Evolutionary conservation across 805 yeast genomes (phyloP), one percentile per base, ranked within the genome.

Genomic region (Kluyveromyces wickerhamii): DNA sequence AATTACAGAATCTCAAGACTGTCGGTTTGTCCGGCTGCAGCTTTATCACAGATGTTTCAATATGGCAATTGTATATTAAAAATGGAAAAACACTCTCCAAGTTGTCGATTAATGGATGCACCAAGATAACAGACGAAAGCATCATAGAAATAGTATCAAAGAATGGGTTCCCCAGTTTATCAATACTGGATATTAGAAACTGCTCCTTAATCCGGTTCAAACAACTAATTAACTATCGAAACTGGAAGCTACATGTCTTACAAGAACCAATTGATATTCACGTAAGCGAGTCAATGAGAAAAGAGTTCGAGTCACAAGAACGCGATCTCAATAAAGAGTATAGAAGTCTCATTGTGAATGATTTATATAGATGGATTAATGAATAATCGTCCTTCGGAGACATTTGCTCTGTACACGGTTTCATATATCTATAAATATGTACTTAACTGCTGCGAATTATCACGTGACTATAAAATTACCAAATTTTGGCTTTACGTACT

Each of bases 21-120:
- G 62, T 88, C 28, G 96, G 96, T 0, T 62, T 86, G 14, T 95
- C 96, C 0, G 97, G 97, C 5, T 85, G 95, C 55, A 66, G 72
- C 28, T 21, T 4, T 4, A 70, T 88, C 13, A 74, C 83, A 6
- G 95, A 88, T 60, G 67, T 74, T 27, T 67, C 83, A 4, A 62
- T 88, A 11, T 85, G 95, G 94, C 88, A 81, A 48, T 59, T 88
- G 21, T 86, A 87, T 0, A 55, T 70, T 12, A 54, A 65, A 34
- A 60, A 74, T 18, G 76, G 77, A 15, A 47, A 52, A 1, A 48
- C 61, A 4, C 48, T 88, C 3, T 75, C 74, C 45, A 65, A 95
- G 34, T 61, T 87, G 14, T 80, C 94, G 6, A 54, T 87, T 34
- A 87, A 87, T 56, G 75, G 77, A 47, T 87, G 96, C 53, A 63